phyloP scores from a whole-genome alignment of 768 basidiomycete species.

The Pilatotrama ljubarskyi region DNA sequence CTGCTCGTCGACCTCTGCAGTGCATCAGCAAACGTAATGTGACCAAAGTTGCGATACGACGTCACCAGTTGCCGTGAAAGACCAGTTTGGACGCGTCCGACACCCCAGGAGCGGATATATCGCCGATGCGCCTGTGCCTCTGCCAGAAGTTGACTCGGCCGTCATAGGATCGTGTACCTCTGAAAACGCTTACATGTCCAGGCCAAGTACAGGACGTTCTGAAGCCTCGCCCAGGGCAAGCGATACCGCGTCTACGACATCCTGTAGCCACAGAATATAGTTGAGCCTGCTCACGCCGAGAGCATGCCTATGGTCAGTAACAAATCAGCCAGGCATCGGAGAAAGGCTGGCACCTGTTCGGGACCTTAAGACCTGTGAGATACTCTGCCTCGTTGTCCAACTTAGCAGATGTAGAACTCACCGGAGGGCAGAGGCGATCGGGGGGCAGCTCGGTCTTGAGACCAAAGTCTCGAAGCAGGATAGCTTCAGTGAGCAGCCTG shows the following conservation, averaged over 20 bases:
- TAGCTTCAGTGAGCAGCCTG: conserved; percentile 77
- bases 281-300: conserved; percentile 58
- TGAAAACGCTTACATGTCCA: conserved; percentile 62
- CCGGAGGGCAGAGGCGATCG: conserved; percentile 86
- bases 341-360: conserved; percentile 54
- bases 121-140: conserved; percentile 88
- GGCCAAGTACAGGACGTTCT: conserved; percentile 41
- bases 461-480: conserved; percentile 74
- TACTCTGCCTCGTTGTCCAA: neutral
- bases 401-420: conserved; percentile 35
- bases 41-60: neutral
- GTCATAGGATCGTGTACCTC: neutral
- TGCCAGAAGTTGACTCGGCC: conserved; percentile 27
- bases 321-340: neutral
- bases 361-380: conserved; percentile 48
- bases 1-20: conserved; percentile 64
- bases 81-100: conserved; percentile 51
- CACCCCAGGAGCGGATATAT: conserved; percentile 85
- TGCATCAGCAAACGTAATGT: neutral
- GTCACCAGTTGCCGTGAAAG: conserved; percentile 69
- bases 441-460: conserved; percentile 60
- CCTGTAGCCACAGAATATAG: conserved; percentile 85
- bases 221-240: conserved; percentile 11
- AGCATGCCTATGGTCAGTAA: neutral
- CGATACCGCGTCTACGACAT: conserved; percentile 48